Base-by-base conservation (phyloP, 2,329 filamentous ascomycete genomes). In the Fusarium temperatum region DNA sequence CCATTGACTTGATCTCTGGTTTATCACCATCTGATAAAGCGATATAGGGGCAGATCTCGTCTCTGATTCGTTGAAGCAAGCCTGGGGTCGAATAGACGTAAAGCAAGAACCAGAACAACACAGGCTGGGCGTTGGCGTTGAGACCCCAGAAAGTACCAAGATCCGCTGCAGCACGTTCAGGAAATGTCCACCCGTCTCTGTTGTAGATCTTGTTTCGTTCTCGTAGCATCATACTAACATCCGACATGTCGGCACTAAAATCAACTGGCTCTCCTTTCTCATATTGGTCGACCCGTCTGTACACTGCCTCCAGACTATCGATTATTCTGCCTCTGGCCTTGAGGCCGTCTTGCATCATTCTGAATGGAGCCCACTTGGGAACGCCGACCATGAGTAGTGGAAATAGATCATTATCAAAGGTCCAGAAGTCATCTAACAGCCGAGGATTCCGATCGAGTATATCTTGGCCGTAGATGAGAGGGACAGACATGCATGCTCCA, bases 321-420 rank as follows among this genome's bases (percentile, higher is more conserved):
- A 72, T 65, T 0, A 78, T 36, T 22, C 76, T 68, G 20, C 61
- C 44, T 39, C 73, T 66, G 1, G 75, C 76, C 13, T 69, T 64
- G 3, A 71, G 42, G 3, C 75, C 76, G 10, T 78, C 72, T 13
- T 62, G 56, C 44, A 77, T 60, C 24, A 62, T 59, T 12, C 51
- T 68, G 30, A 78, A 74, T 0, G 74, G 76, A 3, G 57, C 55
- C 76, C 76, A 78, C 18, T 32, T 45, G 4, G 76, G 76, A 22
- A 78, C 42, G 1, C 75, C 75, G 13, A 77, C 56, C 61, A 75
- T 64, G 7, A 78, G 63, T 5, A 78, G 41, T 13, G 66, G 60
- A 14, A 78, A 78, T 6, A 72, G 17, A 3, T 78, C 63, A 32
- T 74, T 75, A n/a, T 78, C 76, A 20, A 78, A 78, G 11, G 60